Evolutionary conservation across 495 filamentous ascomycete genomes (phyloP), one percentile per base, ranked within the genome.

Genomic region (Penicilliopsis zonata): DNA sequence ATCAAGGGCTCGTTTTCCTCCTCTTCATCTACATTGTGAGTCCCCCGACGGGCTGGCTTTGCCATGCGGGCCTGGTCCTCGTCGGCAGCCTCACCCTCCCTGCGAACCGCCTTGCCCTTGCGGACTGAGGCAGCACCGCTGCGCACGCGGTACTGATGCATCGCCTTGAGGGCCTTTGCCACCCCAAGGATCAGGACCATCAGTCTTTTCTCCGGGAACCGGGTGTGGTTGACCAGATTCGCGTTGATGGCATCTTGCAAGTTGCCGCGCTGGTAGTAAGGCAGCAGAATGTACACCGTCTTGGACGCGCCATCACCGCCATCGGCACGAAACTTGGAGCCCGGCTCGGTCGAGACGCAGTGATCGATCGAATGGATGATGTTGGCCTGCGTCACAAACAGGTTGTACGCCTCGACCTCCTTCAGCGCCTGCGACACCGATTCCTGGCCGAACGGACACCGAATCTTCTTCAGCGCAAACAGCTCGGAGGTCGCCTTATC

Each of bases 211-310:
- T 94, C 87, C 0, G 90, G 90, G 47, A 98, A 95, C 29, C 67
- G 71, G n/a, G 82, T 83, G 41, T 93, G 85, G 54, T 98, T 96
- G 64, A 98, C 87, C 30, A 96, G 59, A 55, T 98, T 98, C 38
- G 90, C 90, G 49, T 98, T 98, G 65, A 98, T 95, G 26, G 88
- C 80, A 59, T 98, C 90, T 52, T 98, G 90, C 17, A 98, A 68
- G 46, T 98, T 98, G 13, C 90, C 90, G 24, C 90, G 66, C 38
- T 84, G 70, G 57, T 93, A 98, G 55, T 96, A 98, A 5, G 90
- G 90, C 10, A 98, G 70, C 18, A 98, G 61, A 38, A 98, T 92
- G 48, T 96, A 96, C 13, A 96, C 90, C 1, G 87, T 96, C 61
- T 98, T 96, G 31, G 73, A 75, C 18, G 69, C 72, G 0, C 72